These are phyloP conservation scores for Zarea fungicola DNA, from an alignment of 2,329 filamentous ascomycete genomes.

Conservation along the genomic window DNA sequence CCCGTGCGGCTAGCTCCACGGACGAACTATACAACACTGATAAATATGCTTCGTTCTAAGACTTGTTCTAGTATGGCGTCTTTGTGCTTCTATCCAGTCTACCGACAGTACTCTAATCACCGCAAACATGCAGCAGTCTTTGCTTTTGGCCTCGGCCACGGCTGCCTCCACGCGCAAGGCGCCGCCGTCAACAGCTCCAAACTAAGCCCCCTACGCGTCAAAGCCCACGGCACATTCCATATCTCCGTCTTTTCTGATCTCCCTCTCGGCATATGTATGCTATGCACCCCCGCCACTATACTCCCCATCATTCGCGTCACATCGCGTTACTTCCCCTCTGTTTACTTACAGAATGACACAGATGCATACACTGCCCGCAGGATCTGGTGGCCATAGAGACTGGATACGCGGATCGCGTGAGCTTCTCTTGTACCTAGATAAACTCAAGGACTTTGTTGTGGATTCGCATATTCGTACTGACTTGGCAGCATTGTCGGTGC, in stretches of 20 bases:
- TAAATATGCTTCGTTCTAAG: too few relatives aligned
- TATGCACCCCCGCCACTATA: not conserved
- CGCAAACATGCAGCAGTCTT: not conserved
- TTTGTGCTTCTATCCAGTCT: not conserved
- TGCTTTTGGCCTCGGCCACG: not conserved
- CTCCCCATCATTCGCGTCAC: too few relatives aligned
- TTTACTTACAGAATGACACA: too few relatives aligned
- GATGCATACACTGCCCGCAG: too few relatives aligned
- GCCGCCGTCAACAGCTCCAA: constrained; percentile 6
- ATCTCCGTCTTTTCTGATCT: constrained; percentile 14
- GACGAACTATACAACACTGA: too few relatives aligned
- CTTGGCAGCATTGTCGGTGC: constrained; percentile 41
- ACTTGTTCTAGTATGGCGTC: not conserved
- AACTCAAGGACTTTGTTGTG: constrained; percentile 38
- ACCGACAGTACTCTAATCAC: not conserved
- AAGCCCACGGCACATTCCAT: constrained; percentile 11
- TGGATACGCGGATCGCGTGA: constrained; percentile 51
- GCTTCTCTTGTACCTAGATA: constrained; percentile 20
- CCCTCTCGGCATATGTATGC: constrained; percentile 13
- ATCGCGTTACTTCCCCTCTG: too few relatives aligned
- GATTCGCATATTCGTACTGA: constrained; percentile 56
- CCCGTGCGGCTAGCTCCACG: too few relatives aligned
- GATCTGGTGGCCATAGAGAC: constrained; percentile 51
- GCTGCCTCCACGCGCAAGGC: not conserved
- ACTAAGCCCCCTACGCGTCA: constrained; percentile 10